phyloP scores from a whole-genome alignment of 352 stramenopile genomes.

The Globisporangium rhizosaccharum region DNA sequence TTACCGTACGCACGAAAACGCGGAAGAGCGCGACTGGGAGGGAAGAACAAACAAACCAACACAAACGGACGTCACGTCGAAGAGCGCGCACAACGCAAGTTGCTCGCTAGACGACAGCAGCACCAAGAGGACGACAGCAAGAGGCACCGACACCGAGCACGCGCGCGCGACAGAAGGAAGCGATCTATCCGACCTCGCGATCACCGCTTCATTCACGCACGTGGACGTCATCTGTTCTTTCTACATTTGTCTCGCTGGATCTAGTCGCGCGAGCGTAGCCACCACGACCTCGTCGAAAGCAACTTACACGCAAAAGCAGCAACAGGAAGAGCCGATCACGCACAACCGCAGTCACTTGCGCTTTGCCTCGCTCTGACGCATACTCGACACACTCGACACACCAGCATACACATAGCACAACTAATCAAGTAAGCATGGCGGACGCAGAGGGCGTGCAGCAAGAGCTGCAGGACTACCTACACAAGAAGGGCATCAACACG shows the following conservation, averaged over 20 bases:
- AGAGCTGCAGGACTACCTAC: constrained; percentile 88
- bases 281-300: too few species aligned
- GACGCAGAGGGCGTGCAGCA: constrained; percentile 86
- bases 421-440: constrained; percentile 34
- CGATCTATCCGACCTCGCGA: too few species aligned
- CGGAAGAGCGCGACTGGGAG: background rate
- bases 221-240: too few species aligned
- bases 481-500: constrained; percentile 91
- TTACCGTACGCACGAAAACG: background rate
- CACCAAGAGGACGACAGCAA: too few species aligned
- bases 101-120: too few species aligned
- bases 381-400: background rate
- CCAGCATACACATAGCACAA: background rate
- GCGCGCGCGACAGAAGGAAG: too few species aligned
- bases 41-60: background rate
- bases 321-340: background rate
- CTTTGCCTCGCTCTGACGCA: background rate
- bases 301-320: background rate
- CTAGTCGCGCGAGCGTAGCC: too few species aligned
- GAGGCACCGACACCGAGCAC: too few species aligned
- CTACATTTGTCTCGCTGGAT: too few species aligned
- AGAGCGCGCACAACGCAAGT: background rate
- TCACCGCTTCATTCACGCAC: too few species aligned
- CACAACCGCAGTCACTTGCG: background rate
- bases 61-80: background rate